These are phyloP conservation scores for Brasilioporus rufonigricans DNA, from an alignment of 768 basidiomycete genomes.

Conservation along the genomic window DNA sequence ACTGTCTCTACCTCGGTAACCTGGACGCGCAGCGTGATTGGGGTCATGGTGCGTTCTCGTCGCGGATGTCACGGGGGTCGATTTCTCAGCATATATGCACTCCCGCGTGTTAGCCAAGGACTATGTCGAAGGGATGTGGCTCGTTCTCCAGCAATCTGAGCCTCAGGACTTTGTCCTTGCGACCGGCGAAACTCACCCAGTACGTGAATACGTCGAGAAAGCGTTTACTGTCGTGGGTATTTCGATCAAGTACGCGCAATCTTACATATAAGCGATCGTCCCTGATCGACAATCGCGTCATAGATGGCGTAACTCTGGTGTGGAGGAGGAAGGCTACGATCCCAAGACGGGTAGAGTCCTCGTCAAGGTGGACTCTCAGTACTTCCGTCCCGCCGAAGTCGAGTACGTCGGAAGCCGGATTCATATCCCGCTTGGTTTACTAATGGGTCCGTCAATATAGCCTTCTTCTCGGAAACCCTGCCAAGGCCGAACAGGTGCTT, in stretches of 20 bases:
- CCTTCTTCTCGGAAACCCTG: constrained; percentile 80
- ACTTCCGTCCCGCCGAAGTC: constrained; percentile 96
- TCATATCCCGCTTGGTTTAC: background rate
- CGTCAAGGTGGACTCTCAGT: constrained; percentile 82
- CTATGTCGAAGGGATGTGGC: constrained; percentile 98
- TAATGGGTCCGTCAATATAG: constrained; percentile 35
- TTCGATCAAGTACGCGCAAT: constrained; percentile 52
- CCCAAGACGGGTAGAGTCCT: constrained; percentile 64
- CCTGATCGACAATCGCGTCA: constrained; percentile 1
- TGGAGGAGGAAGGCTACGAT: constrained; percentile 75
- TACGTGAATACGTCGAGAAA: constrained; percentile 91
- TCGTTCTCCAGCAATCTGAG: constrained; percentile 83
- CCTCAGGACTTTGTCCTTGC: constrained; percentile 93
- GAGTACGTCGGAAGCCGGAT: constrained; percentile 54
- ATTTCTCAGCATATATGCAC: constrained; percentile 6
- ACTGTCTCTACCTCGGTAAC: constrained; percentile 91
- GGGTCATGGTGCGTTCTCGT: constrained; percentile 76
- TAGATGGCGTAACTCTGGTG: constrained; percentile 79
- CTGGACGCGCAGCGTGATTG: constrained; percentile 94
- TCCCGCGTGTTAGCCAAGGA: constrained; percentile 56
- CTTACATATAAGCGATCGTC: background rate
- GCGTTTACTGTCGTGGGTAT: constrained; percentile 71
- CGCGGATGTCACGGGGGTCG: background rate
- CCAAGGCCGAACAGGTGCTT: constrained; percentile 84
- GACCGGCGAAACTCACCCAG: constrained; percentile 93